Percentiles rank a stretch among this genome's conserved stretches.
phyloP scores from a whole-genome alignment of 176 grass and related monocot genomes.

The Otatea glauca region DNA sequence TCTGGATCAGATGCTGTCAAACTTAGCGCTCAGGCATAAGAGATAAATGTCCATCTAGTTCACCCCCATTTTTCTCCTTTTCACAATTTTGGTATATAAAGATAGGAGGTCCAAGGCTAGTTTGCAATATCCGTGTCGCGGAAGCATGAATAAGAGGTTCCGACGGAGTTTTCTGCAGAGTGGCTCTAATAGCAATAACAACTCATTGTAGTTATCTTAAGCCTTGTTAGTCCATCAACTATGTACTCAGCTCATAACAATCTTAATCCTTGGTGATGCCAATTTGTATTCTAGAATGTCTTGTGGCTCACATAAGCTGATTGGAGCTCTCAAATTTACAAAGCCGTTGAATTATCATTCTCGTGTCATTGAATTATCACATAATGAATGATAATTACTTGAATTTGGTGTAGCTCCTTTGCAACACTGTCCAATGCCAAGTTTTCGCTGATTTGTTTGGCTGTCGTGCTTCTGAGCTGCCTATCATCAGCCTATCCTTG shows the following conservation, averaged over 20 bases:
- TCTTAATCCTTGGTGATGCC: no score
- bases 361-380: no score
- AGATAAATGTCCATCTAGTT: neutral
- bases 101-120: neutral
- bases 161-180: neutral
- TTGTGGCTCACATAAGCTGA: neutral
- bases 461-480: neutral
- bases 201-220: constrained; percentile 4
- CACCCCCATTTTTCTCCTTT: neutral
- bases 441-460: neutral
- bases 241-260: neutral
- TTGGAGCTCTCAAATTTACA: neutral
- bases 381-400: no score
- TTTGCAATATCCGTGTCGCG: constrained; percentile 5
- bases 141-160: constrained; percentile 48
- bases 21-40: constrained; percentile 65
- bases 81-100: constrained; percentile 39
- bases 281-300: neutral
- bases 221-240: neutral
- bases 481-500: neutral
- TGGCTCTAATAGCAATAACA: constrained; percentile 45
- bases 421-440: neutral
- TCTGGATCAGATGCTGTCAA: constrained; percentile 72
- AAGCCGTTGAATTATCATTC: neutral
- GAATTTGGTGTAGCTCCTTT: neutral